Conservation (phyloP, 331 rosid species). For the Stylosanthes scabra region DNA sequence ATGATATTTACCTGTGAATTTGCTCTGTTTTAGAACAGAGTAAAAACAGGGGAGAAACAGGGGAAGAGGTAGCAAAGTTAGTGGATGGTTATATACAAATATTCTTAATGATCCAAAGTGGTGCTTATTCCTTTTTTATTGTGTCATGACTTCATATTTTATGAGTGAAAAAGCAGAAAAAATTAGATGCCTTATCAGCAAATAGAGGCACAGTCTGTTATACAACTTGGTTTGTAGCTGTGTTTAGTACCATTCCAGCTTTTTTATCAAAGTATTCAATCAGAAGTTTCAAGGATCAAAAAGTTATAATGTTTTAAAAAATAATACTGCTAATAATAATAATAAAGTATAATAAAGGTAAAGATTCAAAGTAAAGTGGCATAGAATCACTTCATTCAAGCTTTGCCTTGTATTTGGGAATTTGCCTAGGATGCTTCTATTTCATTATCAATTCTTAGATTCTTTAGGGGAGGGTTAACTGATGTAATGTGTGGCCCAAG, state of each 20-base stretch:
- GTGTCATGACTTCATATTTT: slow-evolving; percentile 30
- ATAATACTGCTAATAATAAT: neutral
- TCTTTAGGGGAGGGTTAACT: slow-evolving; percentile 1
- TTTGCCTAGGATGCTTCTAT: slow-evolving; percentile 9
- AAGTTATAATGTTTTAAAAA: neutral
- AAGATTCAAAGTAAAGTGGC: slow-evolving; percentile 40
- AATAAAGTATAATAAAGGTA: neutral
- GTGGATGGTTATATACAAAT: slow-evolving; percentile 32
- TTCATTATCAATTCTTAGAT: slow-evolving; percentile 31
- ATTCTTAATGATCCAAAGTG: slow-evolving; percentile 30
- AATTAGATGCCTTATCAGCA: slow-evolving; percentile 34
- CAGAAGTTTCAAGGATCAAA: slow-evolving; percentile 36
- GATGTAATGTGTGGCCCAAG: neutral
- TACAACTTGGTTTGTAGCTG: slow-evolving; percentile 47
- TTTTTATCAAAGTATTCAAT: slow-evolving; percentile 41
- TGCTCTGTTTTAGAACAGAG: slow-evolving; percentile 24
- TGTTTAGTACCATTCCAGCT: slow-evolving; percentile 36
- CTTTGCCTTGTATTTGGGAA: slow-evolving; percentile 19
- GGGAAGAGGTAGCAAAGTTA: slow-evolving; percentile 12
- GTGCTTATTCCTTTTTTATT: slow-evolving; percentile 19
- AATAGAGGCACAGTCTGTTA: slow-evolving; percentile 31
- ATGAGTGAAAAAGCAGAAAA: slow-evolving; percentile 27
- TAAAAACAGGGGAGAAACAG: slow-evolving; percentile 35
- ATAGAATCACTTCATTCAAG: slow-evolving; percentile 37
- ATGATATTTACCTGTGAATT: neutral